Base-by-base conservation (phyloP, 495 filamentous ascomycete species). In the Xylaria venustula region DNA sequence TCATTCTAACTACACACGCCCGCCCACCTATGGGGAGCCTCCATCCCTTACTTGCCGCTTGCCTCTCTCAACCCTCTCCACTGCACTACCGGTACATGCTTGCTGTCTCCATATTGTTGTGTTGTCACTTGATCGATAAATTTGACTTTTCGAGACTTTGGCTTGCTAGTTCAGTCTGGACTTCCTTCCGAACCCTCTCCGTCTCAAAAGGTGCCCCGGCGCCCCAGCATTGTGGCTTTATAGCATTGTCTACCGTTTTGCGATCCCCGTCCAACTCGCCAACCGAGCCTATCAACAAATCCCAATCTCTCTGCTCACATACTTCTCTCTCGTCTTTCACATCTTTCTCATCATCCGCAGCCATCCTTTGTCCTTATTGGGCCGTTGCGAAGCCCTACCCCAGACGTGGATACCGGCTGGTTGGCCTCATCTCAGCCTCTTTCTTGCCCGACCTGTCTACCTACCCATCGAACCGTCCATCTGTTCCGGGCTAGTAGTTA, bases 11-110 rank as follows among this genome's bases (percentile, higher is more conserved):
- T 49, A 42, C 52, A 54, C 58, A 36, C 47, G 32, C 49, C 60
- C 67, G 64, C 26, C 34, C 58, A 40, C 51, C 65, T 56, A 59
- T 64, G 40, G 37, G 56, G 56, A 52, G 54, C 51, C 49, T 36
- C 32, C 32, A 17, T 44, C 50, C 3, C 44, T 26, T 55, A 49
- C 47, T 42, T 47, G 22, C 26, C 52, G 28, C 46, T 56, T 56
- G n/a, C 32, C 53, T 23, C 28, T 36, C 40, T 64, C 25, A 25
- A 19, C 26, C 9, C 37, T 59, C 22, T 28, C 37, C 36, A 37
- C 51, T 11, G 20, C 15, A 23, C 50, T 23, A 28, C 37, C 36
- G 23, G 34, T 54, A 54, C 41, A 28, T 36, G 22, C 51, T 54
- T 42, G 36, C 7, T 20, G 51, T 54, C 51, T 54, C 51, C 51